Evolutionary conservation across 164 flowering plant genomes (phyloP).

Genomic region (Magnolia officinalis): DNA sequence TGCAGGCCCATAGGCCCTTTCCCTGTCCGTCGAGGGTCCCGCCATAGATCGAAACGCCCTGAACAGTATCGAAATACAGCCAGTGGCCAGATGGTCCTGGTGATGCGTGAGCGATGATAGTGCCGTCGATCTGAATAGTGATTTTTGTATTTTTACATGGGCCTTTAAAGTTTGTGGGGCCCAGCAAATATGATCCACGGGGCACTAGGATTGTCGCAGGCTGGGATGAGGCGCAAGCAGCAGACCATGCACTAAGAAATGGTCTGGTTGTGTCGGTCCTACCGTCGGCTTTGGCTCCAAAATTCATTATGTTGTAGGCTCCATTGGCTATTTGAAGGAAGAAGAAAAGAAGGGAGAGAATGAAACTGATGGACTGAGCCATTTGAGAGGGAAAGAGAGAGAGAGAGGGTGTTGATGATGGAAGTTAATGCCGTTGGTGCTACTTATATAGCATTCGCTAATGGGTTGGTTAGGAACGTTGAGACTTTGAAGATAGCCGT

Average conservation of each 20-base stretch:
- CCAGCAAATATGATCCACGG: constrained; percentile 21
- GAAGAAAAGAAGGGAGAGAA: constrained; percentile 3
- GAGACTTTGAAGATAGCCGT: not conserved
- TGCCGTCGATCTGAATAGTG: constrained; percentile 19
- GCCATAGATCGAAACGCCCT: constrained; percentile 20
- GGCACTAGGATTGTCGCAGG: constrained; percentile 25
- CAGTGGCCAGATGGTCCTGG: constrained; percentile 14
- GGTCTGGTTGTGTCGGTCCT: constrained; percentile 17
- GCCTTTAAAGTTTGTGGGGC: constrained; percentile 20
- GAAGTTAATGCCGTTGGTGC: not conserved
- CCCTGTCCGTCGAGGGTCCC: constrained; percentile 26
- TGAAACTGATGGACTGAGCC: constrained; percentile 3
- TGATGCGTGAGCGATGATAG: constrained; percentile 17
- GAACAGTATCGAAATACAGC: constrained; percentile 19
- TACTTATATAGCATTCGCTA: not conserved
- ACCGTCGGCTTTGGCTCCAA: constrained; percentile 24
- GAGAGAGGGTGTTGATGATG: not conserved
- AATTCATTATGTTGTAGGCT: constrained; percentile 15
- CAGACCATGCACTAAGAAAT: constrained; percentile 24
- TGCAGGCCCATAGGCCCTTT: constrained; percentile 24
- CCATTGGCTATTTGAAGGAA: constrained; percentile 10
- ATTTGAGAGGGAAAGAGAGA: constrained; percentile 6
- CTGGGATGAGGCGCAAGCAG: constrained; percentile 21
- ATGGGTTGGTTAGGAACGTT: not conserved
- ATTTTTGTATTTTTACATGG: constrained; percentile 20